These are phyloP conservation scores for Amanita rimosa DNA, from an alignment of 768 basidiomycete species.

Conservation along the genomic window DNA sequence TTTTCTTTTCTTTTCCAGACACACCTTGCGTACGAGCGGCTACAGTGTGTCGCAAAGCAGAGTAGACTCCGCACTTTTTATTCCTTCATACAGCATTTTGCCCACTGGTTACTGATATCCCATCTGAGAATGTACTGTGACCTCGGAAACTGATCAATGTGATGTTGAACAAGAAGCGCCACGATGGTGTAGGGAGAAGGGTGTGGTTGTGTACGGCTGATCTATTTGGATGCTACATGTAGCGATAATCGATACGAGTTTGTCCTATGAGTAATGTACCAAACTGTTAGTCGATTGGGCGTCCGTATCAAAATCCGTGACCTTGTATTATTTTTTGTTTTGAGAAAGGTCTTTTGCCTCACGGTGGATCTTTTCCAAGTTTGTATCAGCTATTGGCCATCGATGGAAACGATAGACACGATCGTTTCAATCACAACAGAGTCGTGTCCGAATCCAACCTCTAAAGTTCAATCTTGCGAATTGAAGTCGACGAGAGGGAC, in stretches of 20 bases:
- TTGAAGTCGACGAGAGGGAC: too few species aligned
- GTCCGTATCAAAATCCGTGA: not conserved
- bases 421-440: too few species aligned
- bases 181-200: not conserved
- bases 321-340: too few species aligned
- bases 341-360: too few species aligned
- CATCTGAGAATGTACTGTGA: not conserved
- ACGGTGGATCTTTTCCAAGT: too few species aligned
- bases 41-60: not conserved
- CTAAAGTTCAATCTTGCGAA: too few species aligned
- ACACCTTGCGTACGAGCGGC: not conserved
- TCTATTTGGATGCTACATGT: not conserved
- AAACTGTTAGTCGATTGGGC: too few species aligned
- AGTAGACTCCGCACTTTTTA: not conserved
- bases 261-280: too few species aligned
- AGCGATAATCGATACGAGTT: not conserved
- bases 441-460: too few species aligned
- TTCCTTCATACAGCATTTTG: not conserved
- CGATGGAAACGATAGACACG: too few species aligned
- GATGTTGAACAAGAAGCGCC: not conserved
- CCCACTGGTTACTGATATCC: not conserved
- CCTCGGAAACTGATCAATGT: not conserved
- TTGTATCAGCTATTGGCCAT: too few species aligned
- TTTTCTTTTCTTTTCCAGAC: not conserved
- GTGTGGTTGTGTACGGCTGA: not conserved